Percentiles rank a stretch among this genome's conserved stretches.
These are phyloP conservation scores for Aspergillus phoenicis DNA, from an alignment of 2,329 filamentous ascomycete genomes.

Conservation along the genomic window DNA sequence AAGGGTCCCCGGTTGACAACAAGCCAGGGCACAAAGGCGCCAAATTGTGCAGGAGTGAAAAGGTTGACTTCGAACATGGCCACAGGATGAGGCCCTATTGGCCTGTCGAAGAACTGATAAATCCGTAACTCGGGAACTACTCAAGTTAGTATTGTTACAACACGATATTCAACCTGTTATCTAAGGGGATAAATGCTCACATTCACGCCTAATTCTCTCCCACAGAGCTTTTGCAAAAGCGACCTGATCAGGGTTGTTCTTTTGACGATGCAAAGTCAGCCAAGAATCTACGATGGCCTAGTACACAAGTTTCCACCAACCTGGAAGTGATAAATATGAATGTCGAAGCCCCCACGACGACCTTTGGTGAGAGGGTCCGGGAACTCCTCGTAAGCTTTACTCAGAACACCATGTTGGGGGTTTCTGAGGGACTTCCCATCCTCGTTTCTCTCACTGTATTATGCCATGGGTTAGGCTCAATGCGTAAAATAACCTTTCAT, in stretches of 20 bases:
- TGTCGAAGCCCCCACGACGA: conserved; percentile 73
- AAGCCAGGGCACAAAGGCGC: conserved; percentile 84
- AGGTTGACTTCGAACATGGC: conserved; percentile 94
- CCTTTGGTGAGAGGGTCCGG: conserved; percentile 67
- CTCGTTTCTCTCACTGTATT: conserved; percentile 57
- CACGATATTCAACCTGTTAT: neutral
- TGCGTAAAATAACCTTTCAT: neutral
- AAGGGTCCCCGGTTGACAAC: conserved; percentile 78
- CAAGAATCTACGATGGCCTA: neutral
- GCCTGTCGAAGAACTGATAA: conserved; percentile 74
- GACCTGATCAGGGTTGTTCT: conserved; percentile 62
- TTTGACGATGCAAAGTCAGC: conserved; percentile 30
- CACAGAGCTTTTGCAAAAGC: conserved; percentile 72
- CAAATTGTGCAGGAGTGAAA: conserved; percentile 83
- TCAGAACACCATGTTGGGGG: conserved; percentile 61
- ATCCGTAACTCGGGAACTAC: conserved; percentile 81
- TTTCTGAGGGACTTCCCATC: conserved; percentile 81
- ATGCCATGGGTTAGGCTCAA: conserved; percentile 1
- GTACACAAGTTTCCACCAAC: conserved; percentile 23
- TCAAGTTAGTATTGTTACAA: neutral
- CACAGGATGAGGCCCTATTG: conserved; percentile 78
- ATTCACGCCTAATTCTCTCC: conserved; percentile 79
- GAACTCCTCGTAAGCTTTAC: conserved; percentile 72
- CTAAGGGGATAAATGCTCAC: conserved; percentile 47
- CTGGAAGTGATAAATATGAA: conserved; percentile 82